These are phyloP conservation scores for Oryza rufipogon DNA, from an alignment of 176 grass and related monocot genomes.

Conservation along the genomic window DNA sequence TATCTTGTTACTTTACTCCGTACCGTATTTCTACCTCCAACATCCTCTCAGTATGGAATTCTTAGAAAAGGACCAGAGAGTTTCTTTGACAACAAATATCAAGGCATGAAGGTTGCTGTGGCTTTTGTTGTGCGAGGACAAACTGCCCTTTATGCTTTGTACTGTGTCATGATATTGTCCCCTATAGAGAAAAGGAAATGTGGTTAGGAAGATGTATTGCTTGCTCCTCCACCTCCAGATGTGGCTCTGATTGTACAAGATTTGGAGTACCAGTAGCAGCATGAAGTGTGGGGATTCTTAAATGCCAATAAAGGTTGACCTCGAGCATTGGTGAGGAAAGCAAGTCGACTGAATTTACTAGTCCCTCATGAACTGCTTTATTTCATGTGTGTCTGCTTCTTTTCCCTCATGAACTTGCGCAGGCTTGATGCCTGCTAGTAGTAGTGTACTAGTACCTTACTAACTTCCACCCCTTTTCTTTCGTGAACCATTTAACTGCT, in stretches of 20 bases:
- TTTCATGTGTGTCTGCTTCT: background rate
- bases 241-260: background rate
- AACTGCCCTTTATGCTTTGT: background rate
- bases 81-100: slow-evolving; percentile 6
- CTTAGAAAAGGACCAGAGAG: background rate
- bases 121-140: slow-evolving; percentile 2
- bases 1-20: background rate
- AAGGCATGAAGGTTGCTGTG: background rate
- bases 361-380: background rate
- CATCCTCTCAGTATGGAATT: background rate
- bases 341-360: background rate
- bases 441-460: background rate
- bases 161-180: slow-evolving; percentile 22
- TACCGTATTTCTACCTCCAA: background rate
- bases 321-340: background rate
- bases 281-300: slow-evolving; percentile 6
- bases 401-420: slow-evolving; percentile 20
- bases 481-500: background rate
- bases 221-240: background rate
- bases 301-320: slow-evolving; percentile 30
- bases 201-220: slow-evolving; percentile 9
- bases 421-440: background rate
- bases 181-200: background rate
- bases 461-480: background rate
- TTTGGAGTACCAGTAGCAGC: background rate